phyloP scores from a whole-genome alignment of 225 moss, liverwort and hornwort genomes.

The Lunularia cruciata region DNA sequence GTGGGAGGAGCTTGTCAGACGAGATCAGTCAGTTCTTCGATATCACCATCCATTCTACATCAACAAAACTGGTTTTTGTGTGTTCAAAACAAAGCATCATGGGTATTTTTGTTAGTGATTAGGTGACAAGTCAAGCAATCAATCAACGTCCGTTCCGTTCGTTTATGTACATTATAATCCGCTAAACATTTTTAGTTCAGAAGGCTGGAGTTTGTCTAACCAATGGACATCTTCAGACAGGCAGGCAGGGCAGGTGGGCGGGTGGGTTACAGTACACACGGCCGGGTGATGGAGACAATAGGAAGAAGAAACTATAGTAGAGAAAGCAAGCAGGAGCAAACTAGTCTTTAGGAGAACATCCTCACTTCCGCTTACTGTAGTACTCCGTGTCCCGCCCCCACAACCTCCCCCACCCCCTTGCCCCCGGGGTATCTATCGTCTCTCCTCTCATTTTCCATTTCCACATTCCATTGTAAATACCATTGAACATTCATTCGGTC shows the following conservation, averaged over 20 bases:
- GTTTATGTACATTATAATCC: neutral
- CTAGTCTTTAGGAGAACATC: neutral
- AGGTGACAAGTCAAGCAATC: conserved; percentile 7
- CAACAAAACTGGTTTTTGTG: neutral
- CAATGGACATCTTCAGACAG: neutral
- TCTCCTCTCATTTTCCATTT: neutral
- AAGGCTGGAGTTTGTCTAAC: neutral
- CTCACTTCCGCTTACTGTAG: neutral
- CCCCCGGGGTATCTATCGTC: neutral
- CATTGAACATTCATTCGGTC: neutral
- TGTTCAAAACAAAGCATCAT: conserved; percentile 4
- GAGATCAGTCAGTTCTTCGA: neutral
- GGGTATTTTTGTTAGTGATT: conserved; percentile 8
- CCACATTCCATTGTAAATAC: neutral
- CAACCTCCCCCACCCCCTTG: neutral
- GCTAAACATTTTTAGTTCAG: neutral
- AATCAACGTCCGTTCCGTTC: neutral
- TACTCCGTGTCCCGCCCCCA: too few species aligned
- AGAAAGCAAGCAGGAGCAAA: neutral
- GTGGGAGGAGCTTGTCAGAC: neutral
- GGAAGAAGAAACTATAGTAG: too few species aligned
- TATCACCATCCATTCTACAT: neutral
- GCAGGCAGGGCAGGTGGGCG: neutral
- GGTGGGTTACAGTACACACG: neutral
- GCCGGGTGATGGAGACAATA: neutral